Percentiles rank a stretch among this genome's conserved stretches.
These are phyloP conservation scores for Didymella exigua DNA, from an alignment of 2,329 filamentous ascomycete genomes.

Conservation along the genomic window DNA sequence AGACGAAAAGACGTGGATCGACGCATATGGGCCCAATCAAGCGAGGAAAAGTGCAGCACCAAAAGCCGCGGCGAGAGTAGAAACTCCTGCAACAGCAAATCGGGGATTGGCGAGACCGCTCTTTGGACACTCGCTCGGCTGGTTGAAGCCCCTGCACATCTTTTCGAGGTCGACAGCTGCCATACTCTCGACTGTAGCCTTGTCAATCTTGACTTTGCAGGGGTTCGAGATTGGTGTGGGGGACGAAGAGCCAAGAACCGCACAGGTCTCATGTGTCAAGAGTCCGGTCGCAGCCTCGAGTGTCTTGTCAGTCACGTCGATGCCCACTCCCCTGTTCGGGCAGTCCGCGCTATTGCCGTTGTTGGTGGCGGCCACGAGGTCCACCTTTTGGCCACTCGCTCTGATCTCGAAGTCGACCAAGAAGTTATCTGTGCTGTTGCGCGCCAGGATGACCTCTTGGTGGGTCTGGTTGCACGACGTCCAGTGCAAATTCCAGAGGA, in stretches of 20 bases:
- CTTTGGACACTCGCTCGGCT: constrained; percentile 4
- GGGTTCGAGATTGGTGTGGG: constrained; percentile 4
- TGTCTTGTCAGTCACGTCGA: constrained; percentile 2
- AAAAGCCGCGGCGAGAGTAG: constrained; percentile 1
- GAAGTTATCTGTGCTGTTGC: constrained; percentile 1
- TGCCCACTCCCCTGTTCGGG: not conserved
- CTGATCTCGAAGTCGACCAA: constrained; percentile 1
- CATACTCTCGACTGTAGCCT: constrained; percentile 4
- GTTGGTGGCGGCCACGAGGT: not conserved
- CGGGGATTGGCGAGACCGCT: not conserved
- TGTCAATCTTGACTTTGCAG: constrained; percentile 4
- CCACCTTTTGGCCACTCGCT: constrained; percentile 1
- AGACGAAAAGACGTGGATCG: not conserved
- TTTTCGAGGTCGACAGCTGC: not conserved
- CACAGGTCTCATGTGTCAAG: constrained; percentile 1
- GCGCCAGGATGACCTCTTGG: constrained; percentile 1
- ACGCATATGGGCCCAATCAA: not conserved
- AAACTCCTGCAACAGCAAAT: not conserved
- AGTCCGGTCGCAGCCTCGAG: not conserved
- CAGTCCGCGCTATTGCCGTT: not conserved
- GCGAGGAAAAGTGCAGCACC: constrained; percentile 3
- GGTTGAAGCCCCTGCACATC: not conserved
- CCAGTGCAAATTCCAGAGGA: not conserved
- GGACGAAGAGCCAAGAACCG: constrained; percentile 1
- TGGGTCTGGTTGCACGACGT: not conserved